These are phyloP conservation scores for Hibiscus tridactylites DNA, from an alignment of 345 rosid genomes.

Conservation along the genomic window DNA sequence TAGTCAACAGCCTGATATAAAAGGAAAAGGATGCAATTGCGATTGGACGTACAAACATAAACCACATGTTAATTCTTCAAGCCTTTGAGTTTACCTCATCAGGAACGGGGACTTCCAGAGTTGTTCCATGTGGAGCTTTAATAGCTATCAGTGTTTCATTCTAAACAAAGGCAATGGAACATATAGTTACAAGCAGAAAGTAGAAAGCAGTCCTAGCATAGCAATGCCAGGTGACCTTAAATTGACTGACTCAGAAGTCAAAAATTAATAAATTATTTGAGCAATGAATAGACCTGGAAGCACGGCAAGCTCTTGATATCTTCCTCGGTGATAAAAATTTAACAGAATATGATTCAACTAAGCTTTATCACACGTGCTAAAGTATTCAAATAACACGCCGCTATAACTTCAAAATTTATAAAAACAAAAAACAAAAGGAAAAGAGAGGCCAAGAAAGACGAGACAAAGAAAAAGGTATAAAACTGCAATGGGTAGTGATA, in stretches of 20 bases:
- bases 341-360: too few species aligned
- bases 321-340: conserved; percentile 53
- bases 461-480: too few species aligned
- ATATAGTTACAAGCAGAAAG: conserved; percentile 1
- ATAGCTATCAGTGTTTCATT: conserved; percentile 92
- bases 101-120: conserved; percentile 98
- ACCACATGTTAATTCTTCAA: conserved; percentile 6
- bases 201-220: neutral
- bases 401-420: too few species aligned
- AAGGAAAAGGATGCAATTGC: neutral
- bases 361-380: too few species aligned
- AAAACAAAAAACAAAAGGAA: too few species aligned
- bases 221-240: neutral
- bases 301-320: conserved; percentile 89
- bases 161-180: conserved; percentile 28
- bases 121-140: conserved; percentile 99
- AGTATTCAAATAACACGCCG: too few species aligned
- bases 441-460: too few species aligned
- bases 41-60: neutral
- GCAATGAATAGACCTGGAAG: conserved; percentile 56
- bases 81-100: conserved; percentile 65
- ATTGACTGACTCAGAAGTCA: neutral
- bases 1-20: conserved; percentile 70
- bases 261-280: neutral
- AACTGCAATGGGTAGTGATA: too few species aligned